A percentile compares a stretch with the other conserved stretches of the same genome.
Evolutionary conservation across 2,329 filamentous ascomycete species (phyloP).

Genomic region (Penicillium crustosum): DNA sequence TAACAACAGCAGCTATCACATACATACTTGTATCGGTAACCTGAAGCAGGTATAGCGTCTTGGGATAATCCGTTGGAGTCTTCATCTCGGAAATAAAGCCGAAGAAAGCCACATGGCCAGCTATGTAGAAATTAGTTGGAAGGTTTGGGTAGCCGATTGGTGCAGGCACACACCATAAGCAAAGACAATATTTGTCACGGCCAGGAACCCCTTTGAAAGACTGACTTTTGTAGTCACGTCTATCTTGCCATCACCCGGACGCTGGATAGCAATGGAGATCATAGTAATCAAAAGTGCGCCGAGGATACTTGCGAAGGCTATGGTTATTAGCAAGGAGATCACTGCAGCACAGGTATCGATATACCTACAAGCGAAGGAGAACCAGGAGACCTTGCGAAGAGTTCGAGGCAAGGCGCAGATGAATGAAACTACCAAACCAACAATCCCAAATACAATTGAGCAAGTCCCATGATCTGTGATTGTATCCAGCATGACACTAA

Average conservation of each 20-base stretch:
- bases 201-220: conserved; percentile 56
- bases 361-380: conserved; percentile 55
- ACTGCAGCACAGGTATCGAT: background rate
- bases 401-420: conserved; percentile 60
- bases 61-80: conserved; percentile 58
- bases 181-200: conserved; percentile 66
- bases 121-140: conserved; percentile 30
- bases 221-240: conserved; percentile 32
- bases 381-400: conserved; percentile 58
- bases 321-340: background rate
- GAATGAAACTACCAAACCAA: conserved; percentile 58
- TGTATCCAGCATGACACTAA: conserved; percentile 64
- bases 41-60: conserved; percentile 62
- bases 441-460: conserved; percentile 60
- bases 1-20: conserved; percentile 62
- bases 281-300: conserved; percentile 64
- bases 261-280: conserved; percentile 58
- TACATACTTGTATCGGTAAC: conserved; percentile 60
- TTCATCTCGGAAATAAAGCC: conserved; percentile 64
- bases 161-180: conserved; percentile 55
- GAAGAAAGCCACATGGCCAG: conserved; percentile 66
- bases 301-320: conserved; percentile 62
- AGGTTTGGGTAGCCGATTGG: fast-evolving
- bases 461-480: conserved; percentile 61
- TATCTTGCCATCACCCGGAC: conserved; percentile 38